phyloP scores from a whole-genome alignment of 2,329 filamentous ascomycete genomes.

The Epichloe hybrida region DNA sequence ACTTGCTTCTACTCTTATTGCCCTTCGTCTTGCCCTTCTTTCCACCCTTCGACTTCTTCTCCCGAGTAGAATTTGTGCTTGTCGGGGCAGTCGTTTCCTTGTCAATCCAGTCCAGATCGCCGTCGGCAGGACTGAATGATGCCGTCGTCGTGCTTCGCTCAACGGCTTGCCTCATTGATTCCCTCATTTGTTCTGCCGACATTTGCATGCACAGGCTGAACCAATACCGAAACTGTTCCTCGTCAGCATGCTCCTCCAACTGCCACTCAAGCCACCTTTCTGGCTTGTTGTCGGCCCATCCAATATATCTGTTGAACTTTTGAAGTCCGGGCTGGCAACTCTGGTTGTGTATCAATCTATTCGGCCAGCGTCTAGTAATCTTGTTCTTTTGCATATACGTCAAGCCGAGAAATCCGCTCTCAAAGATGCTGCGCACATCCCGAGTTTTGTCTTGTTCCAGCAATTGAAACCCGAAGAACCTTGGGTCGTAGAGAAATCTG shows the following conservation, averaged over 20 bases:
- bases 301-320: conserved; percentile 12
- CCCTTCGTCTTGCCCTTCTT: background rate
- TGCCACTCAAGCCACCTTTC: conserved; percentile 17
- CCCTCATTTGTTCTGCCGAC: background rate
- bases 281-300: conserved; percentile 11
- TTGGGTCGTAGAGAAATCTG: background rate
- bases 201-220: background rate
- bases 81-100: background rate
- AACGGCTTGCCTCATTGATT: background rate
- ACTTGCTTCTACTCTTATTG: background rate
- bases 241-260: background rate
- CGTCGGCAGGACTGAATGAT: background rate
- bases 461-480: background rate
- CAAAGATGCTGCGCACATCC: background rate
- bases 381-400: conserved; percentile 9
- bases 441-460: background rate
- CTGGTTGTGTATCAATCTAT: conserved; percentile 8
- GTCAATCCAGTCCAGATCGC: background rate
- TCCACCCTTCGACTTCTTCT: background rate
- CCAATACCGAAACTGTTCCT: background rate
- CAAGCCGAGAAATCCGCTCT: conserved; percentile 10
- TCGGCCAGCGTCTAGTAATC: conserved; percentile 12
- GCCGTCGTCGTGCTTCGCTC: background rate
- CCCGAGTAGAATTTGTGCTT: background rate
- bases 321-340: conserved; percentile 4